Base-by-base conservation (phyloP, 179 eudicot species). In the Carnegiea gigantea region DNA sequence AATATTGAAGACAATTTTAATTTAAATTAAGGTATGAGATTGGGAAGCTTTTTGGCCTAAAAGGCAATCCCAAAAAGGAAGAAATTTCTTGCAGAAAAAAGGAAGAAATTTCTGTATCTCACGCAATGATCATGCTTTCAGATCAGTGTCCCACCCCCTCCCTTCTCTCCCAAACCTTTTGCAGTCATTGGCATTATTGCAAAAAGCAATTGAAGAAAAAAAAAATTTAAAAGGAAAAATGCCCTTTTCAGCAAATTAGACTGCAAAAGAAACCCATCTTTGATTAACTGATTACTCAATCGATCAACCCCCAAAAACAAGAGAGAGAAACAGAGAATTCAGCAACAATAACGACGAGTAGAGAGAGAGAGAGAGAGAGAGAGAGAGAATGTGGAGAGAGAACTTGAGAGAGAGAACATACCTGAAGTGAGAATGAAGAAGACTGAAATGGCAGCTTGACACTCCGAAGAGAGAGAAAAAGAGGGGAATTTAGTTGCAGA, bases 361-460 rank as follows among this genome's bases (percentile, higher is more conserved):
- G n/a, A 28, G 82, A 53, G n/a, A 57, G n/a, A 68, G 53, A 28
- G 30, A 28, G 76, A 53, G 83, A 38, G n/a, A 40, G 40, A 38
- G n/a, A n/a, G n/a, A 68, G 53, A 28, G 30, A 28, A 28, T 20
- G 71, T 17, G 18, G 76, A 53, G 83, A 38, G n/a, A 40, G 40
- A 38, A 38, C 4, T 4, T 38, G 40, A 38, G 59, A 24, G 82
- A 33, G n/a, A 57, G 36, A 53, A 9, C 8, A 14, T 36, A 51
- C 73, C 82, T 23, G 23, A 72, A 62, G 76, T 79, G 49, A 30
- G 70, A 54, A 57, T 5, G 75, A 51, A 79, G 51, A n/a, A 49
- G 26, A 73, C 30, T n/a, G 68, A 62, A 49, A 54, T 67, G 10
- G n/a, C 28, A 30, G 51, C 36, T 20, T 21, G 51, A 24, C 4